Base-by-base conservation (phyloP, 2,329 filamentous ascomycete genomes). In the Aspergillus sp. region DNA sequence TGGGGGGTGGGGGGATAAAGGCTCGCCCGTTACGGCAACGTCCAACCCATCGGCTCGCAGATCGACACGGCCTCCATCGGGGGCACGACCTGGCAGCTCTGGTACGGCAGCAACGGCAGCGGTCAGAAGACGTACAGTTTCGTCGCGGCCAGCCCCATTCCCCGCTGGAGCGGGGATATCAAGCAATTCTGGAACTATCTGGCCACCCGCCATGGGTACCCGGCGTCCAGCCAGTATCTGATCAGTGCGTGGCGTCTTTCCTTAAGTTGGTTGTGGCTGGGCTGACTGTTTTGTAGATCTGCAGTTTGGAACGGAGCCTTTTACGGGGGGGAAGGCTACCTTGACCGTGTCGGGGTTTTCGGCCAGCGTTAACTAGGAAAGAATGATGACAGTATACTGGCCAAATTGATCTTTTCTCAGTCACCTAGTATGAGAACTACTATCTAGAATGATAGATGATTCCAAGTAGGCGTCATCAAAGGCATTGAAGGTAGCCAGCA, bases 141-240 rank as follows among this genome's bases (percentile, higher is more conserved):
- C 54, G 77, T 83, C 3, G 75, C 76, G 0, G 53, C 61, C 11
- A 36, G 10, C 48, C 65, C 77, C 32, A 65, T 79, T 11, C 75
- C 69, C 19, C 76, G 60, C 62, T 86, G 81, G 68, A 72, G 66
- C 47, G 82, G 76, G n/a, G 81, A 87, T 64, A 64, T 86, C 52
- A 78, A 75, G 62, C 68, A 73, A 10, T 86, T 86, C 68, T 70
- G 82, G 53, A 71, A 71, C 11, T 84, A 85, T 63, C 68, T 86
- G 17, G 71, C 69, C 20, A 55, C 59, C 23, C 76, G 71, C 61
- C 72, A 85, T 59, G 76, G 77, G 1, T 70, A 81, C 45, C 61
- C 61, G 5, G 70, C 74, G 5, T 64, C 59, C 21, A 75, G 60
- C 57, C 81, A 85, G 71, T 79, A 79, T 54, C 60, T 85, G 48